Evolutionary conservation across 1,284 basidiomycete species (phyloP), one percentile per base, ranked within the genome.

Genomic region (Mycena sp.): DNA sequence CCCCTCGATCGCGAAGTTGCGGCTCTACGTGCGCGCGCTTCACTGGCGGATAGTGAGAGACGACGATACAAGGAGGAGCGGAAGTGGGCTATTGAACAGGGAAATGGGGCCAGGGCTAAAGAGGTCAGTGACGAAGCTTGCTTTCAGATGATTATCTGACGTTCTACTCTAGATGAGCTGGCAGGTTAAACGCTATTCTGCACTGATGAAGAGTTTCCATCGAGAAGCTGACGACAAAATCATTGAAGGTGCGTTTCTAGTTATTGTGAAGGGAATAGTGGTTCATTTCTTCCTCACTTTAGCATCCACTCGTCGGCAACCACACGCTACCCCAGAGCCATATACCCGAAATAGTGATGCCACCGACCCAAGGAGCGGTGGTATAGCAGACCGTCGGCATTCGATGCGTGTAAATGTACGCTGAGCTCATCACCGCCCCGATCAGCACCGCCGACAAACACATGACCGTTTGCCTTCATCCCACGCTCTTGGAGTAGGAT

Each of bases 71-170:
- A 88, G 78, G 92, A 94, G 76, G 92, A 94, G 76, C 83, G 86
- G 70, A 92, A 93, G 74, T 94, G 92, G 92, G 92, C 92, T 2
- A 72, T 88, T 52, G 89, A 90, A 28, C 86, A 90, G 73, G 91
- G 91, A 0, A 92, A 94, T 72, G 70, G 78, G 44, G 87, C 89
- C 14, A 84, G 91, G 45, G 92, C 91, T 35, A 64, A 64, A 46
- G 65, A 67, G 65, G 65, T 64, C 52, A 23, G 65, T 11, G 40
- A 4, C 23, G 21, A 38, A 49, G 23, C 4, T 26, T 28, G 3
- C 45, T 29, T 40, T 19, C 23, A 4, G 28, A 30, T 40, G 17
- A 9, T 44, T 41, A 21, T 12, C 30, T 32, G 23, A n/a, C 26
- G 49, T 50, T n/a, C n/a, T n/a, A n/a, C n/a, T n/a, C n/a, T 88